phyloP scores from a whole-genome alignment of 768 basidiomycete species.

The Boletus subcaerulescens region DNA sequence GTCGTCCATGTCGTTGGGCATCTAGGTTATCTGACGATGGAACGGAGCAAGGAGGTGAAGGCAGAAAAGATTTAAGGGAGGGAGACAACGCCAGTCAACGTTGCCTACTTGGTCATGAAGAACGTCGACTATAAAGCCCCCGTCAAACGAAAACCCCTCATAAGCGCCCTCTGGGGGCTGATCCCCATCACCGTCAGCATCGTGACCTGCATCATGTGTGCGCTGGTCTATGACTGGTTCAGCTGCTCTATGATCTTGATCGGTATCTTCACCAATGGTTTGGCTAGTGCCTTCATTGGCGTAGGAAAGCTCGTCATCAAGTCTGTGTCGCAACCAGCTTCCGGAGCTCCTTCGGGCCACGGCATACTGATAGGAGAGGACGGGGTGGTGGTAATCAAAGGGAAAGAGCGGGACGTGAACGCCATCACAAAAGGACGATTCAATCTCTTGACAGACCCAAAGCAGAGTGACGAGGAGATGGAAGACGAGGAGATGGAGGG shows the following conservation, averaged over 20 bases:
- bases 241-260: slow-evolving; percentile 30
- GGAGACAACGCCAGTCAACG: slow-evolving; percentile 3
- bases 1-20: slow-evolving; percentile 7
- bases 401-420: slow-evolving; percentile 25
- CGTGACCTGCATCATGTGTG: slow-evolving; percentile 24
- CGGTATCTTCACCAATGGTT: slow-evolving; percentile 33
- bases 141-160: neutral
- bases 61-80: neutral
- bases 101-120: slow-evolving; percentile 21
- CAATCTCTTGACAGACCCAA: slow-evolving; percentile 1
- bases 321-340: slow-evolving; percentile 1
- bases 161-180: slow-evolving; percentile 13
- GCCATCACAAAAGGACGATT: slow-evolving; percentile 30
- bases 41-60: slow-evolving; percentile 1
- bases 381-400: slow-evolving; percentile 28
- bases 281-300: slow-evolving; percentile 24
- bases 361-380: slow-evolving; percentile 22
- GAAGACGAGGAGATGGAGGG: no score
- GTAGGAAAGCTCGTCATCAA: slow-evolving; percentile 16
- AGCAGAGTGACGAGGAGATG: no score
- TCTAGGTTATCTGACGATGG: slow-evolving; percentile 25
- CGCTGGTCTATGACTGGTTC: slow-evolving; percentile 25
- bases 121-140: neutral
- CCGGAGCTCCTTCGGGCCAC: slow-evolving; percentile 25
- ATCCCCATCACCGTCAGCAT: slow-evolving; percentile 27